phyloP scores from a whole-genome alignment of 208 protist species.

The Trypanosoma caninum region DNA sequence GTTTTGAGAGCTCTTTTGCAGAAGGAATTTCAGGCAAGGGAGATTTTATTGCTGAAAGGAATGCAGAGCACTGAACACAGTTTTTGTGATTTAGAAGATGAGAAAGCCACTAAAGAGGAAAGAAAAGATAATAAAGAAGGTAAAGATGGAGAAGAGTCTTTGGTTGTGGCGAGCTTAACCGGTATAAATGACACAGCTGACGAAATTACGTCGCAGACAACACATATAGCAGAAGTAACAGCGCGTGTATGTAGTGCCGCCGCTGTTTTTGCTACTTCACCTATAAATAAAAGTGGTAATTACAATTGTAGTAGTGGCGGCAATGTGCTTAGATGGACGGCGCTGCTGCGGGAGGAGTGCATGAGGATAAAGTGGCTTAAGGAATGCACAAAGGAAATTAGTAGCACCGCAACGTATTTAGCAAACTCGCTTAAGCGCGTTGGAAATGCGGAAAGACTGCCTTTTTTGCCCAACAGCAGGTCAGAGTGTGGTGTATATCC shows the following conservation, averaged over 20 bases:
- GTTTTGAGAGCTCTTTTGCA: neutral
- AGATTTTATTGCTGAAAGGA: neutral
- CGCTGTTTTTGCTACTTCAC: too few relatives aligned
- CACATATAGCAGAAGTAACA: too few relatives aligned
- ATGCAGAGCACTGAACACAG: neutral
- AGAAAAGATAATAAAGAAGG: neutral
- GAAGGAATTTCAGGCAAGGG: neutral
- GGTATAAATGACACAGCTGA: too few relatives aligned
- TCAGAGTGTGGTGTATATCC: neutral
- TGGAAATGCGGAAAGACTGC: conserved; percentile 6
- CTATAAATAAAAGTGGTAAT: too few relatives aligned
- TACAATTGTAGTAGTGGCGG: neutral
- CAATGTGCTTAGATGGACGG: neutral
- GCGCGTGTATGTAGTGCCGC: too few relatives aligned
- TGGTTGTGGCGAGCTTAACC: too few relatives aligned
- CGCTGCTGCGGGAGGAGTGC: neutral
- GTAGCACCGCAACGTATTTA: neutral
- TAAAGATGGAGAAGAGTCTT: too few relatives aligned
- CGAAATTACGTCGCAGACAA: too few relatives aligned
- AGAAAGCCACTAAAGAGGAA: neutral
- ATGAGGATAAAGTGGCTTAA: neutral
- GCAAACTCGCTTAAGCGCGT: neutral
- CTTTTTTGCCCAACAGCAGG: conserved; percentile 3
- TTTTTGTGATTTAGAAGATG: neutral
- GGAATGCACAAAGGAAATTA: neutral